A percentile compares a stretch with the other conserved stretches of the same genome.
These are phyloP conservation scores for Vaccinium vitisidaea DNA, from an alignment of 148 eudicot species.

Conservation along the genomic window DNA sequence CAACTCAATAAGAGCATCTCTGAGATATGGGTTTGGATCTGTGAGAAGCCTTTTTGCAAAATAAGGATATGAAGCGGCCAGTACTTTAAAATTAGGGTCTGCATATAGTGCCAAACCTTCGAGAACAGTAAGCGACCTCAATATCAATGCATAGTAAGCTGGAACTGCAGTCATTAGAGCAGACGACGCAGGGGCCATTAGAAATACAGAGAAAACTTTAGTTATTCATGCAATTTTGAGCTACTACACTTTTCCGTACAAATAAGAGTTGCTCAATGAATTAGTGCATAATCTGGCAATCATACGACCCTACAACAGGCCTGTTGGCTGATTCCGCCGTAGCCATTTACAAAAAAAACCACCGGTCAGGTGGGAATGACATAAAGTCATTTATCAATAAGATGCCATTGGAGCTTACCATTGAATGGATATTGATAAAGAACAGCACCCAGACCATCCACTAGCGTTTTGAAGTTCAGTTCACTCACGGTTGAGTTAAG, in stretches of 20 bases:
- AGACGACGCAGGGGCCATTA: constrained; percentile 17
- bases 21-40: constrained; percentile 96
- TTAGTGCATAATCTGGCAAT: neutral
- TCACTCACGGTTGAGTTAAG: constrained; percentile 89
- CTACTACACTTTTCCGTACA: neutral
- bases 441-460: constrained; percentile 94
- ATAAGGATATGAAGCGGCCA: constrained; percentile 98
- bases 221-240: neutral
- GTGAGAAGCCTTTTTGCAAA: constrained; percentile 98
- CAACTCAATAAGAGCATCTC: constrained; percentile 98
- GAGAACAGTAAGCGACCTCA: constrained; percentile 92
- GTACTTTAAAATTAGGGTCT: constrained; percentile 92
- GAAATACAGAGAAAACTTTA: constrained; percentile 6
- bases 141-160: constrained; percentile 90
- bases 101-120: constrained; percentile 98
- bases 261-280: neutral
- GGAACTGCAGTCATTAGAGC: constrained; percentile 65
- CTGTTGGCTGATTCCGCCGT: neutral
- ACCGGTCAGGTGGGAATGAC: neutral
- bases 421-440: constrained; percentile 91
- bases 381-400: neutral
- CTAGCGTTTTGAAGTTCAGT: constrained; percentile 95
- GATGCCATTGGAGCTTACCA: constrained; percentile 50
- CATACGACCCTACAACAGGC: neutral
- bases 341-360: constrained; percentile 1